A percentile compares a stretch with the other conserved stretches of the same genome.
These are phyloP conservation scores for Colletotrichum orchidophilum DNA, from an alignment of 2,329 filamentous ascomycete genomes.

Conservation along the genomic window DNA sequence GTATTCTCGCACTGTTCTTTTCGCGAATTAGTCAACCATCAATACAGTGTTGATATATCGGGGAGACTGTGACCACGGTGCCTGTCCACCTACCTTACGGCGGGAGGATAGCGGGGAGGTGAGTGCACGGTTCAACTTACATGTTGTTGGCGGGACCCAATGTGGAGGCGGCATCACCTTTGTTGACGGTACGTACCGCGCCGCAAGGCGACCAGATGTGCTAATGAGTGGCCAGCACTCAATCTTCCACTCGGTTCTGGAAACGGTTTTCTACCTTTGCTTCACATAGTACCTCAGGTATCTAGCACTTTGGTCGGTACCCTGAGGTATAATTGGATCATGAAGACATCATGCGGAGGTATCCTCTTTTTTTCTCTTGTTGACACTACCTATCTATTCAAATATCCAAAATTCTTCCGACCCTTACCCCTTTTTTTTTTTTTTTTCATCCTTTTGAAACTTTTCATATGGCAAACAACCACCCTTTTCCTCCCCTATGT, in stretches of 20 bases:
- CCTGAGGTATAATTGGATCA: no score
- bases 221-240: no score
- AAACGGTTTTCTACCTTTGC: neutral
- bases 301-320: no score
- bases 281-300: neutral
- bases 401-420: no score
- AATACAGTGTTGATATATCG: neutral
- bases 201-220: neutral
- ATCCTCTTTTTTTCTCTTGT: no score
- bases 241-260: neutral
- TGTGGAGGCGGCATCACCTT: neutral
- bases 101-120: constrained; percentile 25
- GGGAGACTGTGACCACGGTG: constrained; percentile 10
- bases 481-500: no score
- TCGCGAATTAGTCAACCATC: fast-evolving
- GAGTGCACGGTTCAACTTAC: constrained; percentile 24
- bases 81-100: neutral
- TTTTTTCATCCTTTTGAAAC: no score
- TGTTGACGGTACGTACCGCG: neutral
- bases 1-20: neutral
- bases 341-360: no score
- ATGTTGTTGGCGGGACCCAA: neutral
- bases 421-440: no score
- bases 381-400: no score
- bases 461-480: no score